A percentile compares a stretch with the other conserved stretches of the same genome.
phyloP scores from a whole-genome alignment of 108 stramenopile genomes.

The Discostella pseudostelligera region DNA sequence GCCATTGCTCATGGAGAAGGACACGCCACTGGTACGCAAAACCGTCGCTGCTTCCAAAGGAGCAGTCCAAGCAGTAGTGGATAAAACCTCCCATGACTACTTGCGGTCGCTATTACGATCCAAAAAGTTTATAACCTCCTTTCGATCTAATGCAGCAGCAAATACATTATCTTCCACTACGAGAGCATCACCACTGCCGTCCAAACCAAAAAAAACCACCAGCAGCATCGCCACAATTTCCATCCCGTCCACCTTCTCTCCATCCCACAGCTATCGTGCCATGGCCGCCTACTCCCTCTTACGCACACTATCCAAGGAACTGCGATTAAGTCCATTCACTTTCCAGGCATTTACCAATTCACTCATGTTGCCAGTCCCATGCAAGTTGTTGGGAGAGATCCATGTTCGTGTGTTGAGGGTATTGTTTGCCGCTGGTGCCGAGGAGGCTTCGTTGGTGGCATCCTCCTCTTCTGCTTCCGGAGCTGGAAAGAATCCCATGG shows the following conservation, averaged over 20 bases:
- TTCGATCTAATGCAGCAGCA: too few relatives aligned
- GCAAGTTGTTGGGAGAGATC: slow-evolving; percentile 63
- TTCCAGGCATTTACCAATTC: slow-evolving; percentile 71
- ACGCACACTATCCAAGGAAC: slow-evolving; percentile 63
- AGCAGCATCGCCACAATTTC: slow-evolving; percentile 11
- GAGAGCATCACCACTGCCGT: neutral
- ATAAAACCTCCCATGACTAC: too few relatives aligned
- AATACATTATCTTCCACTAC: neutral
- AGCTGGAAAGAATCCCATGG: slow-evolving; percentile 4
- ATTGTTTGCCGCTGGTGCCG: slow-evolving; percentile 47
- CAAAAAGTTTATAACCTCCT: too few relatives aligned
- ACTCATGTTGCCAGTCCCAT: slow-evolving; percentile 65
- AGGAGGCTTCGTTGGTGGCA: slow-evolving; percentile 9
- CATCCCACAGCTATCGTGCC: slow-evolving; percentile 51
- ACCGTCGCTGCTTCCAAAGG: too few relatives aligned
- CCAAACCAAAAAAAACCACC: neutral
- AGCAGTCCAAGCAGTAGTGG: too few relatives aligned
- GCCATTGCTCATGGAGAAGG: too few relatives aligned
- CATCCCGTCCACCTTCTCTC: slow-evolving; percentile 29
- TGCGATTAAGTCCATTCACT: slow-evolving; percentile 76
- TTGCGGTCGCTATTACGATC: too few relatives aligned
- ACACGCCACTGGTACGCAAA: too few relatives aligned
- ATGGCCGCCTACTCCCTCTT: slow-evolving; percentile 72
- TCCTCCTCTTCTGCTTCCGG: neutral
- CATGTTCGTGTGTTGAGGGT: slow-evolving; percentile 69